phyloP scores from a whole-genome alignment of 108 stramenopile species.

The Mediolabrus comicus region DNA sequence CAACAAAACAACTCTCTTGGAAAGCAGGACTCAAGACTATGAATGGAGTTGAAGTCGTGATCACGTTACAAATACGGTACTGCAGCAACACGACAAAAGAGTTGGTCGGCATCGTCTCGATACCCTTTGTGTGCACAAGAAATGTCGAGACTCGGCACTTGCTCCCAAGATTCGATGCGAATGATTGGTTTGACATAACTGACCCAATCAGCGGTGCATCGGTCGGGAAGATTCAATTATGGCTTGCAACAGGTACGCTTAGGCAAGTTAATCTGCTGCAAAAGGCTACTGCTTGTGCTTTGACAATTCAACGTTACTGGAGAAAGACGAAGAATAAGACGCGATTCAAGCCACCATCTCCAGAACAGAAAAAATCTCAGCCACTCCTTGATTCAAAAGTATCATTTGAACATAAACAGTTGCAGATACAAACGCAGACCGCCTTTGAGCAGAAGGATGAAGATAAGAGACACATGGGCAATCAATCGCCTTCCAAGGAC shows the following conservation, averaged over 20 bases:
- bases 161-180: slow-evolving; percentile 9
- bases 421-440: neutral
- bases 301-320: slow-evolving; percentile 25
- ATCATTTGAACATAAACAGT: neutral
- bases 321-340: neutral
- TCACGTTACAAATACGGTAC: slow-evolving; percentile 7
- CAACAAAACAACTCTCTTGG: slow-evolving; percentile 3
- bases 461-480: too few species aligned
- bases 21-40: slow-evolving; percentile 10
- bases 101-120: neutral
- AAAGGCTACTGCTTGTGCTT: neutral
- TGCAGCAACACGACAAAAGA: neutral
- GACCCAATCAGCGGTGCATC: neutral
- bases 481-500: neutral
- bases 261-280: slow-evolving; percentile 10
- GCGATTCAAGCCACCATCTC: neutral
- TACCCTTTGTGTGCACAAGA: neutral
- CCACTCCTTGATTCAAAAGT: neutral
- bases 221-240: slow-evolving; percentile 29
- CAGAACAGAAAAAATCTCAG: neutral
- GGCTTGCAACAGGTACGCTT: slow-evolving; percentile 17
- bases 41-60: neutral
- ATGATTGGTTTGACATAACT: slow-evolving; percentile 24
- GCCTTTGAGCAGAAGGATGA: slow-evolving; percentile 1
- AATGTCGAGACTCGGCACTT: neutral